phyloP scores from a whole-genome alignment of 495 filamentous ascomycete species.

The Daldinia decipiens region DNA sequence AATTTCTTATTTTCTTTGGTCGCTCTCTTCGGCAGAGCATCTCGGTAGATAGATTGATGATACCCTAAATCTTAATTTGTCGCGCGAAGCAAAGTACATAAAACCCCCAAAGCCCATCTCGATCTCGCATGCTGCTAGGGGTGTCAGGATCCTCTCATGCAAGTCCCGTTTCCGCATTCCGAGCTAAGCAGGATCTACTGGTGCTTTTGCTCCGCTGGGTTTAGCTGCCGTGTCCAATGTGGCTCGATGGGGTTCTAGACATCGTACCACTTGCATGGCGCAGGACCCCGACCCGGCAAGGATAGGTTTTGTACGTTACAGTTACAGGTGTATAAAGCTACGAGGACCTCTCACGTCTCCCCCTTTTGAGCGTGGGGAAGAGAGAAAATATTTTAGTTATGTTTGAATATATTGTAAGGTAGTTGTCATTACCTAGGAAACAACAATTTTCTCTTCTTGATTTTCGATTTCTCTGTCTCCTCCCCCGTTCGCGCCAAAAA shows the following conservation, averaged over 20 bases:
- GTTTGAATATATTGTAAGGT: no score
- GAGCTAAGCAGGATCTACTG: conserved; percentile 16
- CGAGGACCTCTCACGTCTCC: not conserved
- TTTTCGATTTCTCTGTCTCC: not conserved
- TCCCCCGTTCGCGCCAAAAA: no score
- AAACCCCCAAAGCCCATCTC: not conserved
- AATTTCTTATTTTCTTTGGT: not conserved
- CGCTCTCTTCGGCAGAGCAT: conserved; percentile 33
- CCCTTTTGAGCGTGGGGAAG: not conserved
- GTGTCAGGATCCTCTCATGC: conserved; percentile 1
- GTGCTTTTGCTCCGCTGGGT: conserved; percentile 6
- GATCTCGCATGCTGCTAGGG: not conserved
- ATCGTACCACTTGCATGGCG: conserved; percentile 18
- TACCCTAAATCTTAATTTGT: conserved; percentile 31
- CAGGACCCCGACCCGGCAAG: conserved; percentile 12
- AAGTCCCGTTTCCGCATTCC: conserved; percentile 14
- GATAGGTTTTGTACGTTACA: conserved; percentile 1
- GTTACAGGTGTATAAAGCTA: conserved; percentile 1
- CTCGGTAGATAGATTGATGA: conserved; percentile 41
- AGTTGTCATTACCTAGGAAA: not conserved
- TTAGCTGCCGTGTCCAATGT: conserved; percentile 9
- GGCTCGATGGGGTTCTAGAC: conserved; percentile 12
- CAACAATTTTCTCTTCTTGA: not conserved
- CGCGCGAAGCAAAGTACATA: conserved; percentile 3
- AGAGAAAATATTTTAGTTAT: not conserved